Percentiles rank a stretch among this genome's conserved stretches.
Conservation (phyloP, 2,329 filamentous ascomycete species). For the Westerdykella ornata region DNA sequence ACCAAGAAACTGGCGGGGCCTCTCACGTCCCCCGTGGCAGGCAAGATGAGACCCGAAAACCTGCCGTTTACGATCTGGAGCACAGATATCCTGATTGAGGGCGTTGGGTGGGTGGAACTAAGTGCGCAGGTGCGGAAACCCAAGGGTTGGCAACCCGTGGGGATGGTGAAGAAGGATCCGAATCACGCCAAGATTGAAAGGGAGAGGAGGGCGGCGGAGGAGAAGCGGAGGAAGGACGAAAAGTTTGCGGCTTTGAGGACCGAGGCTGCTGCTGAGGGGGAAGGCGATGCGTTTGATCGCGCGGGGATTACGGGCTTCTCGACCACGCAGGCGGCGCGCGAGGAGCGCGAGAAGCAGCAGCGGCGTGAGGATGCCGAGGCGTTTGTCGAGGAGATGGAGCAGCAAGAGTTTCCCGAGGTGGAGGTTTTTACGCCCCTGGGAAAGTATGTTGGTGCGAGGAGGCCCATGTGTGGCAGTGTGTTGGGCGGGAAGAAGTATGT, state of each 20-base stretch:
- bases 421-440: conserved; percentile 84
- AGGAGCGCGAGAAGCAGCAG: conserved; percentile 53
- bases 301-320: neutral
- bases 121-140: conserved; percentile 64
- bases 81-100: conserved; percentile 82
- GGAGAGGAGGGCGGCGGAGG: conserved; percentile 8
- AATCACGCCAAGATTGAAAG: conserved; percentile 20
- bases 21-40: conserved; percentile 57
- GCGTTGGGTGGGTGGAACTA: conserved; percentile 88
- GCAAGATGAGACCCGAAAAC: conserved; percentile 56
- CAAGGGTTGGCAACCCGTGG: conserved; percentile 25
- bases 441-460: conserved; percentile 62
- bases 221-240: conserved; percentile 9
- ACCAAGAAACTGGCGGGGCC: conserved; percentile 73
- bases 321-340: neutral
- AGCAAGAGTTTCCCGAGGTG: conserved; percentile 56
- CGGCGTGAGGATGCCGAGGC: conserved; percentile 50
- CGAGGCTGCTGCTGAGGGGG: neutral
- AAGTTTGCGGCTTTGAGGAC: conserved; percentile 14
- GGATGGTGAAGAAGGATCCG: conserved; percentile 46
- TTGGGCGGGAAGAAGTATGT: conserved; percentile 50
- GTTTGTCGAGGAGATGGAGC: conserved; percentile 9
- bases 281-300: conserved; percentile 9
- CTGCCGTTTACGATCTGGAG: conserved; percentile 76
- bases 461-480: conserved; percentile 66